Evolutionary conservation across 2,329 filamentous ascomycete genomes (phyloP).

Genomic region (Penicillium glabrum): DNA sequence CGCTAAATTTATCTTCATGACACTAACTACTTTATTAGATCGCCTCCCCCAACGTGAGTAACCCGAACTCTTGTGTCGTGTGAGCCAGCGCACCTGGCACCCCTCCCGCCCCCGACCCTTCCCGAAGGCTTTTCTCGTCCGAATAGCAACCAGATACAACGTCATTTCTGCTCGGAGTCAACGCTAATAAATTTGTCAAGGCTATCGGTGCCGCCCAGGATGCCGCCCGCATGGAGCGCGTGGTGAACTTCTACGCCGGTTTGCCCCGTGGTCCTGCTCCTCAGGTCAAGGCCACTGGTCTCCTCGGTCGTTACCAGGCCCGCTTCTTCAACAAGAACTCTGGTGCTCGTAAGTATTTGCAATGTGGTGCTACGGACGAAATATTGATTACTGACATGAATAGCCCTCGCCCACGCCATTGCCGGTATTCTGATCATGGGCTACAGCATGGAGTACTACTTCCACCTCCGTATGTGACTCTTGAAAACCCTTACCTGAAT

Average conservation of each 20-base stretch:
- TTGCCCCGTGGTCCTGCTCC: slow-evolving; percentile 91
- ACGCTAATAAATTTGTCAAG: slow-evolving; percentile 54
- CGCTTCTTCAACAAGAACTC: slow-evolving; percentile 92
- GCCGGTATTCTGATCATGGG: slow-evolving; percentile 75
- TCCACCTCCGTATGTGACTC: slow-evolving; percentile 85
- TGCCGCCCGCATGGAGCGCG: slow-evolving; percentile 95
- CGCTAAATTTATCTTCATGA: slow-evolving; percentile 14
- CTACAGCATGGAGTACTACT: slow-evolving; percentile 99
- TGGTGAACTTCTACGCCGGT: slow-evolving; percentile 98
- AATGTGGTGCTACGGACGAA: not conserved
- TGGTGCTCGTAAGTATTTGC: slow-evolving; percentile 71
- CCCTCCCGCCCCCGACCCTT: slow-evolving; percentile 15
- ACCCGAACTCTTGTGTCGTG: slow-evolving; percentile 1
- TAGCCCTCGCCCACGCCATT: slow-evolving; percentile 87
- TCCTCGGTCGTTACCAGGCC: slow-evolving; percentile 82
- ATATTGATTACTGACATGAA: slow-evolving; percentile 13
- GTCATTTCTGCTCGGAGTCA: not conserved
- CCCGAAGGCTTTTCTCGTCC: slow-evolving; percentile 27
- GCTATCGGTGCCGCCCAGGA: slow-evolving; percentile 92
- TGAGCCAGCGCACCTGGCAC: slow-evolving; percentile 8
- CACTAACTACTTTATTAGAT: slow-evolving; percentile 43
- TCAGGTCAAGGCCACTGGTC: slow-evolving; percentile 75
- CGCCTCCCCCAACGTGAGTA: slow-evolving; percentile 42
- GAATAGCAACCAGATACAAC: slow-evolving; percentile 11
- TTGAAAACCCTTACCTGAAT: not conserved